Evolutionary conservation across 306 rosid species (phyloP), one percentile per base, ranked within the genome.

Genomic region (Luffa acutangula): DNA sequence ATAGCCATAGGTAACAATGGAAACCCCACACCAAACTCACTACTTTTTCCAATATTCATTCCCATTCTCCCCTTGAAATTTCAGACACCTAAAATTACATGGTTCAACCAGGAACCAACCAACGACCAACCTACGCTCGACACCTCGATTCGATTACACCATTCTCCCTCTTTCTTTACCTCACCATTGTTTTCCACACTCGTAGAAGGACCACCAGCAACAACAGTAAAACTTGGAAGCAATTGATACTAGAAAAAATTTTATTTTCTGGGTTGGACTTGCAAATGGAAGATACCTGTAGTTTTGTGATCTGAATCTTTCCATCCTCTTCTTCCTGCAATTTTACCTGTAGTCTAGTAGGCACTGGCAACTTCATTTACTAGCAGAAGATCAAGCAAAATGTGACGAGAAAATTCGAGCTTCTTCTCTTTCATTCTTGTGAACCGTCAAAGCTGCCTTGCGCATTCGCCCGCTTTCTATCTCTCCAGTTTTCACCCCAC

Each of bases 401-500:
- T 51, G 63, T 18, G 62, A 51, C 15, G 56, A 15, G 6, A 18
- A 51, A 15, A 25, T 18, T 75, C 18, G 17, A 75, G 8, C 34
- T 80, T 83, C 79, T 33, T 59, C 52, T 59, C 70, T 57, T 80
- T 80, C 87, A 94, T 84, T 92, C 97, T 75, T 88, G 88, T 34
- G 98, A 86, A 80, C 93, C 88, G 83, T 95, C 97, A 67, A 95
- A 95, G 91, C 97, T 95, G 49, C 93, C 97, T 89, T 86, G 75
- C 1, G 80, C 94, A 36, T 85, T 87, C 36, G 97, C 97, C 51
- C 94, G 83, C 85, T 93, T 96, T 81, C 89, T 91, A 64, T 93
- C 99, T 80, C 98, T 90, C 97, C 97, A 96, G 80, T 96, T 96
- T 87, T 96, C 98, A 0, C 97, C 97, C 97, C 98, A 95, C 51